Evolutionary conservation across 1,139 yeast species (phyloP).

Genomic region (Meyerozyma smithsonii): DNA sequence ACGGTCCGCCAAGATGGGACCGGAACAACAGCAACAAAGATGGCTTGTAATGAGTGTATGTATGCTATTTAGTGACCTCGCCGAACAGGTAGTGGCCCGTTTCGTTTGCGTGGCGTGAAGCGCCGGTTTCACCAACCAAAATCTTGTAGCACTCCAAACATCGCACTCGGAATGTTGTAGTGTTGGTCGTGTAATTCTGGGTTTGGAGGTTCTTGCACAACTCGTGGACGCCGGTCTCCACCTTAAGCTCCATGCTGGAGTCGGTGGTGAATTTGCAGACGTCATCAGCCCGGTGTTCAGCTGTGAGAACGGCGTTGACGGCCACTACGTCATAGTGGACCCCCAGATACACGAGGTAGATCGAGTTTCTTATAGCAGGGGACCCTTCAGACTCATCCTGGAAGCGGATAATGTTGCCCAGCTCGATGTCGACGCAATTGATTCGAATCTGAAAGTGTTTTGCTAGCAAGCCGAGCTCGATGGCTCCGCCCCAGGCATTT

Average conservation of each 20-base stretch:
- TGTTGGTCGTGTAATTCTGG: constrained; percentile 62
- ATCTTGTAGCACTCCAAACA: constrained; percentile 54
- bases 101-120: constrained; percentile 58
- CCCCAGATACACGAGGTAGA: constrained; percentile 62
- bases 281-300: constrained; percentile 24
- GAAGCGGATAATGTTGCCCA: constrained; percentile 55
- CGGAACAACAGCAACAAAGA: neutral
- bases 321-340: constrained; percentile 71
- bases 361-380: constrained; percentile 27
- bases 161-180: constrained; percentile 52
- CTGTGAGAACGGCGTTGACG: constrained; percentile 26
- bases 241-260: constrained; percentile 18
- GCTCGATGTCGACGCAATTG: constrained; percentile 64
- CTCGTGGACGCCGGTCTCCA: constrained; percentile 32
- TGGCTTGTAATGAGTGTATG: neutral
- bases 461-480: constrained; percentile 66
- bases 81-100: constrained; percentile 67
- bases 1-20: neutral
- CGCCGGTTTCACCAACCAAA: constrained; percentile 63
- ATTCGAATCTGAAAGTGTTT: constrained; percentile 50
- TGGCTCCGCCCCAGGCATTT: constrained; percentile 85
- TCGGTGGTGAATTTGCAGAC: constrained; percentile 1
- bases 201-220: constrained; percentile 46
- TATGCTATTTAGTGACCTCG: constrained; percentile 32
- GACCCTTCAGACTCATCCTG: constrained; percentile 31